Evolutionary conservation across 2,329 filamentous ascomycete species (phyloP), one percentile per base, ranked within the genome.

Genomic region (Phialophora verrucosa): DNA sequence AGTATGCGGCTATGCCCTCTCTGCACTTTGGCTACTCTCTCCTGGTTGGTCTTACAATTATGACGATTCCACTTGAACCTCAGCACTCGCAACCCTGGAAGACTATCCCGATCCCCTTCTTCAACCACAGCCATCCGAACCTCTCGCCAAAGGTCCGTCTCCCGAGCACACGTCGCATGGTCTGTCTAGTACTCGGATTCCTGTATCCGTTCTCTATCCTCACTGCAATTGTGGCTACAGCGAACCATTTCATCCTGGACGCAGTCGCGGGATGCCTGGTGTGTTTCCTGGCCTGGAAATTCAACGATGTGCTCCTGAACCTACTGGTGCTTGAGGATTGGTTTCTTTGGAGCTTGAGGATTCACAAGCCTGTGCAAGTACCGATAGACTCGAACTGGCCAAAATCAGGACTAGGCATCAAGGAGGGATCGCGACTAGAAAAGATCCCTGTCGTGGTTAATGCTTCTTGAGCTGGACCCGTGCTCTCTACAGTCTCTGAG

Each of bases 21-120:
- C 82, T 92, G 17, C 90, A 92, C 76, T 92, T 92, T 73, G 90
- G 90, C 2, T 92, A 92, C 78, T 89, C 88, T 3, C 84, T 92
- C 32, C 84, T 92, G 72, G 88, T 92, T 73, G 90, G 90, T 7
- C 78, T 91, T 12, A 91, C 89, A 3, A 83, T 91, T 64, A 85
- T 86, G 71, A 87, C 85, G 0, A 84, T 91, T 55, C 90, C 90
- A 1, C 79, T 91, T 0, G 78, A 83, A 10, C 81, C 84, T 27
- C 79, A 84, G 25, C 84, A 87, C 62, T 71, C 75, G 49, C 29
- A 78, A 57, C 69, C 73, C 35, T 53, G 49, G 59, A 61, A 53
- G 47, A 53, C 50, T 4, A 27, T 61, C 5, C 47, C n/a, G 32
- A 54, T 81, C 20, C 73, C 74, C n/a, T 66, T 79, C 61, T 70